phyloP scores from a whole-genome alignment of 2,329 filamentous ascomycete species.

The Dothiorella sarmentorum region DNA sequence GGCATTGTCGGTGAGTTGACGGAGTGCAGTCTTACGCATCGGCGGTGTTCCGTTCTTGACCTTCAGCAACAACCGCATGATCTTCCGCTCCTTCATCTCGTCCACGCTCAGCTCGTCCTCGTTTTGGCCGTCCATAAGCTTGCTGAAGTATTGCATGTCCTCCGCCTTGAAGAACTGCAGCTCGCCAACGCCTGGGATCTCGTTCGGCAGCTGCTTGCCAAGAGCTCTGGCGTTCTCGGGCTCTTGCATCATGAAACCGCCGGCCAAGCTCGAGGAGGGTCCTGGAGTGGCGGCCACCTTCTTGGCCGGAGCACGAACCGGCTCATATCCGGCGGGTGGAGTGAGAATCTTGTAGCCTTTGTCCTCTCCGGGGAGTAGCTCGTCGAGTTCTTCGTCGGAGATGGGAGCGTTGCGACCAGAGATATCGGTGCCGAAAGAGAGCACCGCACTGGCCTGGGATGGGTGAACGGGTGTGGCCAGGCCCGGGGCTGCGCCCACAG shows the following conservation, averaged over 20 bases:
- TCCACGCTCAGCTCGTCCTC: constrained; percentile 88
- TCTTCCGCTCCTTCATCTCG: constrained; percentile 95
- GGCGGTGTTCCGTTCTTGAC: constrained; percentile 99
- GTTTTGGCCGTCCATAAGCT: constrained; percentile 89
- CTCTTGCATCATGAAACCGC: constrained; percentile 96
- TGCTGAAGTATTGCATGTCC: constrained; percentile 98
- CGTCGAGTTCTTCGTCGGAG: constrained; percentile 90
- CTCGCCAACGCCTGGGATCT: constrained; percentile 94
- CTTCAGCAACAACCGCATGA: constrained; percentile 93
- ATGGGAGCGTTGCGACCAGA: constrained; percentile 74
- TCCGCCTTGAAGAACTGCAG: constrained; percentile 98
- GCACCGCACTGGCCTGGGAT: constrained; percentile 56
- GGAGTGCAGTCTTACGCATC: constrained; percentile 96
- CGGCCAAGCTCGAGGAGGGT: constrained; percentile 57
- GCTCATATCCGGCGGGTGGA: constrained; percentile 87
- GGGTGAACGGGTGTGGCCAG: constrained; percentile 73
- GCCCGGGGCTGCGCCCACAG: constrained; percentile 64
- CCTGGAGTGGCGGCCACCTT: constrained; percentile 71
- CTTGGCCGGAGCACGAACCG: constrained; percentile 67
- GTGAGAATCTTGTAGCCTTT: constrained; percentile 92
- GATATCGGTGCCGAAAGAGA: constrained; percentile 78
- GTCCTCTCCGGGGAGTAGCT: constrained; percentile 69
- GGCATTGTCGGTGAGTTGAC: constrained; percentile 96
- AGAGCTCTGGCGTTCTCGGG: constrained; percentile 77
- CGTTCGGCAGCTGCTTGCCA: constrained; percentile 87